Evolutionary conservation across 2,329 filamentous ascomycete genomes (phyloP), one percentile per base, ranked within the genome.

Genomic region (Phaeosphaeriaceae sp.): DNA sequence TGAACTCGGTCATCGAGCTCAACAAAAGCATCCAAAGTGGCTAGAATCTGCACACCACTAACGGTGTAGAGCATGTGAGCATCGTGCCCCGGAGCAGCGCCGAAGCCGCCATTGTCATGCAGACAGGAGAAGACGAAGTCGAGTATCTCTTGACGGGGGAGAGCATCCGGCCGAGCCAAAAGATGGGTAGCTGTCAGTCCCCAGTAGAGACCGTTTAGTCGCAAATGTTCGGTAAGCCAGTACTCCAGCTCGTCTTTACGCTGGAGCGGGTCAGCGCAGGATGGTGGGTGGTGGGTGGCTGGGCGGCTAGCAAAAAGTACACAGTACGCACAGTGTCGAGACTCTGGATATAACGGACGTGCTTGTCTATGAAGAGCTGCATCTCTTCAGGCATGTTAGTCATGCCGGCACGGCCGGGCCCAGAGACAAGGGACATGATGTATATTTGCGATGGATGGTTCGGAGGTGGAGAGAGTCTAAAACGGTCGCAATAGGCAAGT

Each of bases 191-290:
- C 88, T 6, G 87, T 94, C 48, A 99, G 77, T 12, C 94, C 94
- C 94, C 94, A 99, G 76, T 99, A 99, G 39, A 99, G 84, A 36
- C 94, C 94, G 72, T 94, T 97, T 49, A 99, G 83, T 53, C 94
- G 91, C 60, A 99, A 82, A 73, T 99, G 94, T 76, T 99, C 93
- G 12, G 94, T 99, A 70, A 97, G 81, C 89, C 93, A 97, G 79
- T 97, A 99, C 74, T 97, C 92, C 64, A 96, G 87, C 76, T 97
- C 90, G 80, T 97, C 92, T 77, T 89, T 92, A 70, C 89, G 87
- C 85, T 88, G 76, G 63, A 66, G 63, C 67, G 55, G 53, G 66
- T 79, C 68, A 77, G 76, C 67, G 68, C 63, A 53, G 56, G 50
- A 59, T 45, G 51, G 29, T 54, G 47, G 21, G 32, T 40, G 50